Percentiles rank a stretch among this genome's conserved stretches.
Conservation (phyloP, 257 asterid genomes). For the Ocimum tenuiflorum region DNA sequence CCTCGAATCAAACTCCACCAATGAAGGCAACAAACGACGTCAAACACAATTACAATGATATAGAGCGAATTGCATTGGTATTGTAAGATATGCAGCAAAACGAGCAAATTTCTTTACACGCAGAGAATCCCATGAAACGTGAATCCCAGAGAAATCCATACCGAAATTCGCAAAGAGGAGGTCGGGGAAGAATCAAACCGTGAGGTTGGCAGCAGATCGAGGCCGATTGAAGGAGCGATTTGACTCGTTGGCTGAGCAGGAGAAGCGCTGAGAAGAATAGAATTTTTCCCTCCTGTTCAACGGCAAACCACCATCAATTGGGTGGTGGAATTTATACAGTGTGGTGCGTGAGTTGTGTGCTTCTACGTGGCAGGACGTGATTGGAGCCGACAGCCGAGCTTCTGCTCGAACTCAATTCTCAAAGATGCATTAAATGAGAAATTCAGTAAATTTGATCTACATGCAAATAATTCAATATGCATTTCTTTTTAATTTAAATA, state of each 20-base stretch:
- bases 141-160: background rate
- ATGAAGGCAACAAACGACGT: background rate
- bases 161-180: no score
- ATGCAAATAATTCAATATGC: no score
- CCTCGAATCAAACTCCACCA: background rate
- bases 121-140: constrained; percentile 7
- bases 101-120: background rate
- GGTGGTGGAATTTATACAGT: no score
- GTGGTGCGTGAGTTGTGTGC: no score
- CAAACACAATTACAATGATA: background rate
- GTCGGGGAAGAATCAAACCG: constrained; percentile 14
- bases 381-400: no score
- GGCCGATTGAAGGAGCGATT: constrained; percentile 10
- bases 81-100: background rate
- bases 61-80: background rate
- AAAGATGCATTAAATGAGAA: no score
- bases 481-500: no score
- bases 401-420: no score
- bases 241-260: constrained; percentile 16
- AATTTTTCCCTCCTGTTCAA: no score
- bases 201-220: constrained; percentile 20
- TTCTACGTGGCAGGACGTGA: no score
- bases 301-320: no score
- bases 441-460: no score
- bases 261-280: background rate